Percentiles rank a stretch among this genome's conserved stretches.
Conservation (phyloP, 2,329 filamentous ascomycete genomes). For the Phialophora chinensis region DNA sequence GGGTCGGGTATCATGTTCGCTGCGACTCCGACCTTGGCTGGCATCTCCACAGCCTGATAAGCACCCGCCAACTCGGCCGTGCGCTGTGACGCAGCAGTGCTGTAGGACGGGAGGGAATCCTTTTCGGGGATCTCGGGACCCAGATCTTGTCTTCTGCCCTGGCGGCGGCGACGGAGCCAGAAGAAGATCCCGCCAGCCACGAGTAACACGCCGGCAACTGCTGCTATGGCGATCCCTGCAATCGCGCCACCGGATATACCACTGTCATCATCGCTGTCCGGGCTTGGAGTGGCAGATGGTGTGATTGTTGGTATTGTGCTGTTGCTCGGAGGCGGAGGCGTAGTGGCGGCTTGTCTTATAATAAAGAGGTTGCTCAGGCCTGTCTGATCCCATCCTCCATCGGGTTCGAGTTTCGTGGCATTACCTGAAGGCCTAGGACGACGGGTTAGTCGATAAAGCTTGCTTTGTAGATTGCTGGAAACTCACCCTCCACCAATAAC, state of each 20-base stretch:
- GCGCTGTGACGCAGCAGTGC: conserved; percentile 12
- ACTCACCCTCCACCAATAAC: conserved; percentile 42
- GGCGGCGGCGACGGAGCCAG: conserved; percentile 27
- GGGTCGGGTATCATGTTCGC: background rate
- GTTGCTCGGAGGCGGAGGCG: conserved; percentile 8
- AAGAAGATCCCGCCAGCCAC: conserved; percentile 25
- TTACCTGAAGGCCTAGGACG: conserved; percentile 28
- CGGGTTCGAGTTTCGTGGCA: conserved; percentile 34
- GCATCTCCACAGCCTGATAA: conserved; percentile 20
- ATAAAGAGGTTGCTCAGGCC: conserved; percentile 35
- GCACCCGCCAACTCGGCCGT: conserved; percentile 17
- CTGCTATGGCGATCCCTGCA: conserved; percentile 32
- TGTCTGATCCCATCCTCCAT: conserved; percentile 32
- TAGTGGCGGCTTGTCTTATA: conserved; percentile 12
- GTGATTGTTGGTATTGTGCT: background rate
- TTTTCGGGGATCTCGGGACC: conserved; percentile 15
- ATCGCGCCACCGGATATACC: conserved; percentile 26
- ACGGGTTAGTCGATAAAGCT: background rate
- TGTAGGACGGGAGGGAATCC: conserved; percentile 20
- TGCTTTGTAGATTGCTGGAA: background rate
- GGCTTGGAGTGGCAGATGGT: background rate
- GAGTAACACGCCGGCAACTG: conserved; percentile 28
- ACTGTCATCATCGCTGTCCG: background rate
- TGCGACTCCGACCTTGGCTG: conserved; percentile 1
- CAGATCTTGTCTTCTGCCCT: conserved; percentile 3